Conservation (phyloP, 371 early-diverging fungal genomes). For the Rhizomucor pusillus region DNA sequence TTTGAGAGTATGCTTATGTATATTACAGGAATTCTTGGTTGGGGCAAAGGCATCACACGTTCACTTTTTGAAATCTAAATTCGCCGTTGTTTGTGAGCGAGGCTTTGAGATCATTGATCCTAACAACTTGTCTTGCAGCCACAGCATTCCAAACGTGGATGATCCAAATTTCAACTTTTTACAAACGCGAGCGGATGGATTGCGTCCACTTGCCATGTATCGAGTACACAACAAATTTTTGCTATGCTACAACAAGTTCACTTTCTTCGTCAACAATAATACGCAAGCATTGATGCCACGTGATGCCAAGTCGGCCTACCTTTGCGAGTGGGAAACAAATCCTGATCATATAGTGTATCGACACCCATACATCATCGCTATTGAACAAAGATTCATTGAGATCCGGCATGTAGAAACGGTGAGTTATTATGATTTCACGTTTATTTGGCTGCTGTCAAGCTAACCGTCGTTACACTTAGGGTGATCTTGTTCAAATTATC, state of each 20-base stretch:
- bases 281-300: conserved; percentile 14
- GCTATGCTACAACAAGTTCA: conserved; percentile 86
- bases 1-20: background rate
- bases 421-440: background rate
- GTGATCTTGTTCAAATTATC: conserved; percentile 21
- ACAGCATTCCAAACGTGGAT: conserved; percentile 51
- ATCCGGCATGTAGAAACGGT: conserved; percentile 70
- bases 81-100: conserved; percentile 68
- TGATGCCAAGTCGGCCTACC: conserved; percentile 22
- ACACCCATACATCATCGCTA: conserved; percentile 79
- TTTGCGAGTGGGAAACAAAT: conserved; percentile 35
- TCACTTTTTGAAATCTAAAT: conserved; percentile 59
- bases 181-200: conserved; percentile 54
- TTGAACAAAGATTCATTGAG: conserved; percentile 79
- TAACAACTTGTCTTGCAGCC: conserved; percentile 50
- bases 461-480: conserved; percentile 1
- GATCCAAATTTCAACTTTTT: conserved; percentile 76
- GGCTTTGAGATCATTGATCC: conserved; percentile 78
- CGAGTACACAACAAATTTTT: conserved; percentile 60
- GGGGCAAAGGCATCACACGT: conserved; percentile 62
- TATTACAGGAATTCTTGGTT: conserved; percentile 65
- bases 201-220: conserved; percentile 75
- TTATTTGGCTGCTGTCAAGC: background rate
- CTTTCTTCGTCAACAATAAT: conserved; percentile 77
- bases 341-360: conserved; percentile 54